Conservation (phyloP, 306 rosid genomes). For the Fragaria iinumae region DNA sequence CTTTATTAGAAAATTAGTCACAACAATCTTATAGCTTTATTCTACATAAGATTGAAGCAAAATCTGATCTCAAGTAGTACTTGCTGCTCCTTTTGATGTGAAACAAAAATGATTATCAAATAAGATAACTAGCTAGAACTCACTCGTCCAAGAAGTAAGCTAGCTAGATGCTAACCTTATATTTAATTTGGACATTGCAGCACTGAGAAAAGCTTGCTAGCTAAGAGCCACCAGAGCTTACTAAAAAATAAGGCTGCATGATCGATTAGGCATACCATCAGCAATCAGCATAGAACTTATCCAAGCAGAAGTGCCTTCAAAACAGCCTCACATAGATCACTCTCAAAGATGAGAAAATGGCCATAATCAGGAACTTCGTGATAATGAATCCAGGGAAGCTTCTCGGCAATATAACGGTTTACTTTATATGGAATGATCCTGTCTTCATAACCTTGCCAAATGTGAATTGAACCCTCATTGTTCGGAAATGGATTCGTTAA, state of each 20-base stretch:
- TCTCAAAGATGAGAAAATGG: constrained; percentile 40
- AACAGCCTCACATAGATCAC: constrained; percentile 44
- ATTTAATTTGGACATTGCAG: not conserved
- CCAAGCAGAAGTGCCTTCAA: constrained; percentile 49
- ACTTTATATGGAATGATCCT: constrained; percentile 44
- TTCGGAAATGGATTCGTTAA: constrained; percentile 44
- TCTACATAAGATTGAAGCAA: not conserved
- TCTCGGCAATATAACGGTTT: constrained; percentile 51
- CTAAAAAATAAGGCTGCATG: not conserved
- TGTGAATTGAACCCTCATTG: constrained; percentile 49
- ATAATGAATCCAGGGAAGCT: constrained; percentile 73
- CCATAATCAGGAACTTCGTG: constrained; percentile 69
- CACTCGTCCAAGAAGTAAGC: not conserved
- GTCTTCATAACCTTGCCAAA: constrained; percentile 76
- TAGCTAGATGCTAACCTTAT: not conserved
- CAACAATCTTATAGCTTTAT: not conserved
- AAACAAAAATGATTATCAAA: too few relatives aligned
- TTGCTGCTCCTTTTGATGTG: too few relatives aligned
- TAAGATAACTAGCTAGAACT: too few relatives aligned
- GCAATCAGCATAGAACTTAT: constrained; percentile 5
- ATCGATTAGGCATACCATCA: not conserved
- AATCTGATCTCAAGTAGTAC: too few relatives aligned
- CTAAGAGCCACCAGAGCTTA: not conserved
- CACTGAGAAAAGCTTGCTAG: not conserved
- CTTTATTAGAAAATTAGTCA: not conserved